Evolutionary conservation across 768 basidiomycete species (phyloP), one percentile per base, ranked within the genome.

Genomic region (Amanita rimosa): DNA sequence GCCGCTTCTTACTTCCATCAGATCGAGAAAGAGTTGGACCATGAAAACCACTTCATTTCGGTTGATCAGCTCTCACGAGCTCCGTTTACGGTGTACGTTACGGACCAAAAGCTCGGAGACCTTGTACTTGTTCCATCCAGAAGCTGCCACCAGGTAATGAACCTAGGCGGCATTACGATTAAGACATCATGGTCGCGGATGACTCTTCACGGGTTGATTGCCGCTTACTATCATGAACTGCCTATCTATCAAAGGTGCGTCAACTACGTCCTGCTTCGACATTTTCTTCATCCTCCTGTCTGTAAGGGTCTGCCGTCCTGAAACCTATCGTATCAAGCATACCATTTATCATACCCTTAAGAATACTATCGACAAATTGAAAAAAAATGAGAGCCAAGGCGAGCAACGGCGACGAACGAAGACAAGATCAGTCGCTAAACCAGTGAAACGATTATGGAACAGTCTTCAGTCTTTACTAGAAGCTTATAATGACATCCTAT

Each of bases 151-250:
- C 89, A 92, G 60, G 88, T 90, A 3, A 72, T 91, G 21, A 92
- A 92, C 55, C 66, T 67, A 42, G 85, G 89, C 19, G 87, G 89
- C 10, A 72, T 92, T 19, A 87, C 85, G 0, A 69, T 90, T 60
- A 92, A 92, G 63, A 79, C 81, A 3, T 84, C 85, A 1, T 92
- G 89, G 89, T 90, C 87, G 1, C 71, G 89, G 40, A 90, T 92
- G 86, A 83, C 85, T 6, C 56, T 84, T 22, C 60, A 65, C 41
- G 82, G 85, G 3, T 60, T 88, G 11, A 60, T 62, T 35, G 67
- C 70, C 0, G 83, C 87, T 2, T 67, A 84, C 27, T 74, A 78
- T 56, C 75, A 84, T 38, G 89, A 92, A 54, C 68, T 92, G 29
- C 85, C 85, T 0, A 73, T 92, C 11, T 92, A 91, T 60, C 76